Percentiles rank a stretch among this genome's conserved stretches.
Conservation (phyloP, 2,329 filamentous ascomycete species). For the Alternaria ventricosa region DNA sequence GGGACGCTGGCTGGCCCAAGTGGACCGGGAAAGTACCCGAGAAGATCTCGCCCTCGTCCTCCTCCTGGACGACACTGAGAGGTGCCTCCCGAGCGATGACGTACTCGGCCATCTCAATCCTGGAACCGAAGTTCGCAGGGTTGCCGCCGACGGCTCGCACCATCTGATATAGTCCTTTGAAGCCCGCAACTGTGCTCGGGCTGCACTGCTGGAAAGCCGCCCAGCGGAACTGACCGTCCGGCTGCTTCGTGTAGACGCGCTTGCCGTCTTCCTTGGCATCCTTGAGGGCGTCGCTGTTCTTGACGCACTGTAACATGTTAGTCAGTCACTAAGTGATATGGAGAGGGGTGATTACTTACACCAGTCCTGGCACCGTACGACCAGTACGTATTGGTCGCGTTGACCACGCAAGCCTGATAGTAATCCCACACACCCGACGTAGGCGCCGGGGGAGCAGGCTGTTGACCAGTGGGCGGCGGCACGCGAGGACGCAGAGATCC, state of each 20-base stretch:
- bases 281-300: not conserved
- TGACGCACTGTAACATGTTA: not conserved
- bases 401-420: not conserved
- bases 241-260: not conserved
- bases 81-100: not conserved
- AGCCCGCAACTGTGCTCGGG: not conserved
- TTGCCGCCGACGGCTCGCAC: not conserved
- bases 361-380: not conserved
- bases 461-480: not conserved
- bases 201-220: not conserved
- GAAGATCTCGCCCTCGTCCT: not conserved
- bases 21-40: not conserved
- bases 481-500: not conserved
- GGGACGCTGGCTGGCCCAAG: not conserved
- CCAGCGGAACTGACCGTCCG: not conserved
- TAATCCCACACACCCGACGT: not conserved
- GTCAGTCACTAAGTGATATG: not conserved
- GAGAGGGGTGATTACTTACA: not conserved
- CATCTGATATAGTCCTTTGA: not conserved
- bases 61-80: not conserved
- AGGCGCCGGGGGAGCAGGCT: not conserved
- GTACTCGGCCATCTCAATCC: not conserved
- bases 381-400: not conserved
- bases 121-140: not conserved
- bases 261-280: not conserved